Evolutionary conservation across 345 rosid genomes (phyloP), one percentile per base, ranked within the genome.

Genomic region (Corchorus olitorius): DNA sequence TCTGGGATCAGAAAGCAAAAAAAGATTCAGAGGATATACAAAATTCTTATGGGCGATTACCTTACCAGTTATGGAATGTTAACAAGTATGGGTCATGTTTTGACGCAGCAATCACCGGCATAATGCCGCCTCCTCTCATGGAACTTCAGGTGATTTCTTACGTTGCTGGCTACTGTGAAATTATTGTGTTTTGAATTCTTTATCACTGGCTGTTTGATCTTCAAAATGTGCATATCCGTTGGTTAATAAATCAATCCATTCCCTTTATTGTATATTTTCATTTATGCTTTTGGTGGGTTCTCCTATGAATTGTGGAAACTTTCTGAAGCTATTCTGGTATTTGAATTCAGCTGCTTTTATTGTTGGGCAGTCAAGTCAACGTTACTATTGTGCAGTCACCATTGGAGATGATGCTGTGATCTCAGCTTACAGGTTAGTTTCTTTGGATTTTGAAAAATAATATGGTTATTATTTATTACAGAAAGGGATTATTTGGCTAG

Each of bases 311-410:
- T 63, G 56, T 79, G 82, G 76, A 77, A 82, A 45, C 73, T 81
- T 78, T 83, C 88, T 82, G 80, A 82, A 87, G 75, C 20, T 71
- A 81, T 81, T 85, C 88, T 71, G 90, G 81, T 84, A 84, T 86
- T 86, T 88, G 91, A 95, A 84, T 86, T 87, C 89, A 85, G 92
- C 93, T 92, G 90, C 90, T 91, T 92, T 93, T 92, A 84, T 92
- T 92, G 91, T 93, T 92, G 92, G 94, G 82, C 98, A 93, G 99
- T 96, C 99, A 82, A 92, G 92, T 88, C 94, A 96, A 77, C 93
- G 89, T 70, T 93, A 92, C 88, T 96, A 87, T 83, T 85, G 94
- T 87, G 97, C 97, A 61, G 86, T 96, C 82, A 88, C 97, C 60
- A 86, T 92, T 75, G 99, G 99, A 74, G 97, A 93, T 80, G 95